Conservation (phyloP, 495 filamentous ascomycete species). For the Penicillium samsonianum region DNA sequence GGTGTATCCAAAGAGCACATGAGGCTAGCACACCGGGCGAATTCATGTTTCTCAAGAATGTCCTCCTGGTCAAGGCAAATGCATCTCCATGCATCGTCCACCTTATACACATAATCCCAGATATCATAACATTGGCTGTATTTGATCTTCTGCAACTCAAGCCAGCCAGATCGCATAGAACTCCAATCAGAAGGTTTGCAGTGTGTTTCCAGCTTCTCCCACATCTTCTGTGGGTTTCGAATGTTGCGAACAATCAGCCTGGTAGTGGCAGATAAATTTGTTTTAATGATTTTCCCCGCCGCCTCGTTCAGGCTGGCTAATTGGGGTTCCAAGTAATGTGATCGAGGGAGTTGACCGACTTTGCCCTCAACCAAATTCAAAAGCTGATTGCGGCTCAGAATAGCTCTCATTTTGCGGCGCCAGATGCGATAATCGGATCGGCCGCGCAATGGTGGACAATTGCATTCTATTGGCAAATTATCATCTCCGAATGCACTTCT, state of each 20-base stretch:
- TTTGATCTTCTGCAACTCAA: constrained; percentile 4
- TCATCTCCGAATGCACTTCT: background rate
- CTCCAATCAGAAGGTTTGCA: constrained; percentile 10
- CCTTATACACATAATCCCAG: constrained; percentile 7
- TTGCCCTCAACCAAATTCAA: constrained; percentile 2
- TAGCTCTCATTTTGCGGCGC: background rate
- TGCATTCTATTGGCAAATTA: background rate
- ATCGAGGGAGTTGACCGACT: background rate
- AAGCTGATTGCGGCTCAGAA: background rate
- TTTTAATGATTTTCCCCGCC: background rate
- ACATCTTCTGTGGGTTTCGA: constrained; percentile 6
- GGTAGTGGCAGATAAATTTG: background rate
- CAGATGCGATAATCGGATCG: constrained; percentile 6
- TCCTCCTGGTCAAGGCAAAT: constrained; percentile 10
- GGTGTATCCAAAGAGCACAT: constrained; percentile 5
- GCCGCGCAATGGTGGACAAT: constrained; percentile 5
- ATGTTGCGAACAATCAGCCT: constrained; percentile 7
- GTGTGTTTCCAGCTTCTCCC: constrained; percentile 9
- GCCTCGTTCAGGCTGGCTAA: background rate
- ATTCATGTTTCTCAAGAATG: constrained; percentile 1
- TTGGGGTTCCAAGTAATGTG: background rate
- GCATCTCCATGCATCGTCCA: constrained; percentile 10
- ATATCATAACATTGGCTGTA: constrained; percentile 3
- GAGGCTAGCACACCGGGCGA: constrained; percentile 6
- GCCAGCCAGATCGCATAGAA: constrained; percentile 1